phyloP scores from a whole-genome alignment of 2,329 filamentous ascomycete species.

The Colletotrichum gloeosporioides region DNA sequence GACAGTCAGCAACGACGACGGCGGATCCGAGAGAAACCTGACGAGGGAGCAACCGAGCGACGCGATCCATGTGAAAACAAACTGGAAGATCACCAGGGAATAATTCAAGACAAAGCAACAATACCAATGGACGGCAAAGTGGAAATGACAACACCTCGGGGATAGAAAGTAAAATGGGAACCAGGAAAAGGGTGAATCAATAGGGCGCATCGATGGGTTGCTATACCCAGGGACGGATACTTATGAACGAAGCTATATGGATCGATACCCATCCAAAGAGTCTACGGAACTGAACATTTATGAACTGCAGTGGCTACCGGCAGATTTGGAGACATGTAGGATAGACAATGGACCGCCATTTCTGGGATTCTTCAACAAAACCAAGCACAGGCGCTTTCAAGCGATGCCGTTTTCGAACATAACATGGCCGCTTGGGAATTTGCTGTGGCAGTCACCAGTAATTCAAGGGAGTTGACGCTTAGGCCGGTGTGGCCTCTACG shows the following conservation, averaged over 20 bases:
- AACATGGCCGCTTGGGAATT: background rate
- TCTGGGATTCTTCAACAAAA: background rate
- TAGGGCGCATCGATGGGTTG: background rate
- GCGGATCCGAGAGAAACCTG: constrained; percentile 27
- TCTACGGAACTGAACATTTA: background rate
- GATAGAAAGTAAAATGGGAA: background rate
- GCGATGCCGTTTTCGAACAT: background rate
- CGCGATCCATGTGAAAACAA: constrained; percentile 23
- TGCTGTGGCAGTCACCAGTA: background rate
- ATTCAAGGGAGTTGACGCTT: background rate
- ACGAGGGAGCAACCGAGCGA: constrained; percentile 12
- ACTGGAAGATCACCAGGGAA: constrained; percentile 20
- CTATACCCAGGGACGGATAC: background rate
- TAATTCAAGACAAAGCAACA: background rate
- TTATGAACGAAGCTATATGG: background rate
- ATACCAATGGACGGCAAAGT: background rate
- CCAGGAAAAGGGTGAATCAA: background rate
- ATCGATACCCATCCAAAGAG: background rate
- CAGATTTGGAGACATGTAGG: background rate
- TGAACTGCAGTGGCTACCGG: background rate
- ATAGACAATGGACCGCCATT: background rate
- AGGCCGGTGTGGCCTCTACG: background rate
- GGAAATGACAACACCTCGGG: background rate
- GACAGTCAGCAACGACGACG: constrained; percentile 24
- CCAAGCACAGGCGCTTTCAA: background rate